Evolutionary conservation across 2,329 filamentous ascomycete species (phyloP), one percentile per base, ranked within the genome.

Genomic region (Penicillium brevicompactum): DNA sequence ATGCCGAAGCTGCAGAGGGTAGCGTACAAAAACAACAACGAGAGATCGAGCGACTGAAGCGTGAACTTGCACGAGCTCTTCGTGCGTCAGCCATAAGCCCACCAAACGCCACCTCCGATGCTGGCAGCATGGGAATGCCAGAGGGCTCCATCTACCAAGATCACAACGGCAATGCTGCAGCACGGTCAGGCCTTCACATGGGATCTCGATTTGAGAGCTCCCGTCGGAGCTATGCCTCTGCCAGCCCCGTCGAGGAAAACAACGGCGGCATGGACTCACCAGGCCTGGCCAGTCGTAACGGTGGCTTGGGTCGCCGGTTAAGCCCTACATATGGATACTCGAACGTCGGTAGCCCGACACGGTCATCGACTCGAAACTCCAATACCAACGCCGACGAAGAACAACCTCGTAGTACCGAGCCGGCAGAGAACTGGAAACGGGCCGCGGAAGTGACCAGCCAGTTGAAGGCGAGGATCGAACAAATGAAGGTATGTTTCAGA

Each of bases 381-480:
- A 41, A 22, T 10, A 64, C 68, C 32, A 74, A 72, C 52, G 70
- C 70, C 40, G 73, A 68, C 51, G 69, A 69, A 50, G 69, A 61
- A 49, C 71, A 60, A 58, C 65, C 57, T 45, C 64, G 68, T 58
- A 74, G 66, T 53, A 56, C 68, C 14, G 84, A 87, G 45, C 86
- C 86, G 1, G 86, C 87, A 16, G 94, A 99, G 78, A 97, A 92
- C 72, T 99, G 94, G 94, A 95, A 92, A 78, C 83, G 94, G 64
- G 94, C 94, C 16, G 94, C 94, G 2, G 94, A 99, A 78, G 94
- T 99, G 55, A 99, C 94, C 51, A 97, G 92, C 75, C 94, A 97
- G 73, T 76, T 99, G 68, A 99, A 97, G 80, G 92, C 93, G 49
- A 86, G 94, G 72, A 99, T 99, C 74, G 94, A 97, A 80, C 90